These are phyloP conservation scores for Arthrobotrys iridis DNA, from an alignment of 2,329 filamentous ascomycete genomes.

Conservation along the genomic window DNA sequence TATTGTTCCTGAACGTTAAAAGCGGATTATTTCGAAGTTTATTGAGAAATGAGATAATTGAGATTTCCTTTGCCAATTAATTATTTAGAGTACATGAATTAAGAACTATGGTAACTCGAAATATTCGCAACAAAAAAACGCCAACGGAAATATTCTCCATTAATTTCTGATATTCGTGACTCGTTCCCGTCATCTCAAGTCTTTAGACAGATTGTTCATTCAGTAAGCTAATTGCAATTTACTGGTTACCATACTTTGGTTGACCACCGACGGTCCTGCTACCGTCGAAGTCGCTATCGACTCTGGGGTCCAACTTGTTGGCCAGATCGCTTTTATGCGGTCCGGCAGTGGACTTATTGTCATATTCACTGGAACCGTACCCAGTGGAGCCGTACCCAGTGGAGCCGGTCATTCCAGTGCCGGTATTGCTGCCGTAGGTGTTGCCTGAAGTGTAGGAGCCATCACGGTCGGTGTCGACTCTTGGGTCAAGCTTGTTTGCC, in stretches of 20 bases:
- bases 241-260: constrained; percentile 34
- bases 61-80: constrained; percentile 13
- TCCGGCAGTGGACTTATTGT: constrained; percentile 60
- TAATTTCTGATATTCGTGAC: not conserved
- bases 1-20: no score
- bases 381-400: not conserved
- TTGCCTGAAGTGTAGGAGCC: constrained; percentile 31
- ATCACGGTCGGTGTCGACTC: constrained; percentile 60
- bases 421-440: constrained; percentile 37
- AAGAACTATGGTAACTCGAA: not conserved
- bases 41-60: not conserved
- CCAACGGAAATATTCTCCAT: not conserved
- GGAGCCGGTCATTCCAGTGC: constrained; percentile 7
- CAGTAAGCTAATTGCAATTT: not conserved
- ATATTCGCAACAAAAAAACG: constrained; percentile 18
- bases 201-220: not conserved
- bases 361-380: not conserved
- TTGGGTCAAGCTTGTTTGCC: constrained; percentile 62
- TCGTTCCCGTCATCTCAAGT: not conserved
- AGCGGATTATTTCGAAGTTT: no score
- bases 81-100: constrained; percentile 28
- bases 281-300: constrained; percentile 56
- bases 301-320: constrained; percentile 59
- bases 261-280: constrained; percentile 58
- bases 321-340: constrained; percentile 60